Base-by-base conservation (phyloP, 495 filamentous ascomycete species). In the Hyaloscypha hepaticicola region DNA sequence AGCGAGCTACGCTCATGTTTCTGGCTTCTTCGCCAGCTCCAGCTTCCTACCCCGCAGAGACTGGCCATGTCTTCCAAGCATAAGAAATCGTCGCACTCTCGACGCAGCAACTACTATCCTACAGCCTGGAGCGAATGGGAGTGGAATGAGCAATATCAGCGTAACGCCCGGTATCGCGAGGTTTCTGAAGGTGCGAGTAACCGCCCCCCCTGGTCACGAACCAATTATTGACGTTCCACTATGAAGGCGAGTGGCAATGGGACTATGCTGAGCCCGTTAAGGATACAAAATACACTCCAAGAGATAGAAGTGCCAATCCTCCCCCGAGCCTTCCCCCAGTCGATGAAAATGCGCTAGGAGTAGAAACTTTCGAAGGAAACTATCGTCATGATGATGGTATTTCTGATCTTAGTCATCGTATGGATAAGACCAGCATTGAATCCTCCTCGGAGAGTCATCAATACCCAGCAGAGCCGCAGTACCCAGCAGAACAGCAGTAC, bases 121-220 rank as follows among this genome's bases (percentile, higher is more conserved):
- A 58, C 56, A 3, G 29, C 1, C 14, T 58, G 56, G 56, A 58
- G 29, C 14, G 19, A 58, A 8, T 58, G 56, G 56, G 16, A 38
- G 6, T 58, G 56, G 56, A 58, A n/a, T 27, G 14, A 24, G n/a
- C 3, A 52, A 52, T 52, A 25, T 16, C 5, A 9, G 2, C 25
- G 50, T 24, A 14, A 52, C 7, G 50, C 7, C 7, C 50, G 50
- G 14, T 24, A 24, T 14, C 25, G 50, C 21, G 22, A 52, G 25
- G 8, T 27, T 52, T 24, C 50, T 8, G 21, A 25, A 27, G 50
- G 50, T 52, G 6, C 3, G 21, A 24, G 50, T 24, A 3, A 24
- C 14, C 25, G 3, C 14, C 11, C 21, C 14, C 50, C 22, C 50
- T 9, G 12, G 7, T 52, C 16, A n/a, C n/a, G n/a, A 25, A 52